Evolutionary conservation across 192 early-diverging fungal species (phyloP).

Genomic region (Phlyctochytrium arcticum): DNA sequence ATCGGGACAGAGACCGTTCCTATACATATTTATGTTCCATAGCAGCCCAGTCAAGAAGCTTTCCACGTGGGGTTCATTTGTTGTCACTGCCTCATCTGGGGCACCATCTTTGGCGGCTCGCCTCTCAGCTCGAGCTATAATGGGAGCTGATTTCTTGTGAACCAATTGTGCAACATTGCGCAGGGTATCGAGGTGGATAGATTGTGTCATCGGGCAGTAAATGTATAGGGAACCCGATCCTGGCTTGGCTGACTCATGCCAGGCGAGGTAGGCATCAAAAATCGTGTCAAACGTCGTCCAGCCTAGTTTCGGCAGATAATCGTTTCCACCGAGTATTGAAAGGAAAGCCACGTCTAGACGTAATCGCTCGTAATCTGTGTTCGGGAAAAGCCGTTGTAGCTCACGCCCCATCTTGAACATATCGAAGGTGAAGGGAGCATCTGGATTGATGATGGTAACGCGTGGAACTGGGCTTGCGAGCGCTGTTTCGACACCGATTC

Average conservation of each 20-base stretch:
- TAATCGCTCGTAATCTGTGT: not conserved
- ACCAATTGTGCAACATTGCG: not conserved
- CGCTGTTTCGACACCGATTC: not conserved
- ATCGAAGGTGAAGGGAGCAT: not conserved
- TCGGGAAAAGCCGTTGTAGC: not conserved
- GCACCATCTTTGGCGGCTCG: not conserved
- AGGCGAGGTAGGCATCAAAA: not conserved
- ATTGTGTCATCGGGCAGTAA: not conserved
- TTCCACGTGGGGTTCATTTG: not conserved
- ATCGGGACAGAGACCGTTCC: constrained; percentile 1
- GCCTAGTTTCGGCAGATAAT: not conserved
- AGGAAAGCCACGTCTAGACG: constrained; percentile 6
- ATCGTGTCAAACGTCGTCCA: not conserved
- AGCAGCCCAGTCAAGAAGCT: not conserved
- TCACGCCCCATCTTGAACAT: not conserved
- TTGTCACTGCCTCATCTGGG: not conserved
- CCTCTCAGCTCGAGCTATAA: not conserved
- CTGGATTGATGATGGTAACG: not conserved
- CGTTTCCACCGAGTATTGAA: constrained; percentile 3
- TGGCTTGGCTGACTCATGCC: not conserved
- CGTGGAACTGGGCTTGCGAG: not conserved
- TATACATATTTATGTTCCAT: constrained; percentile 9
- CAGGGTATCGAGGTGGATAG: not conserved
- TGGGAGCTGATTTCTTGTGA: too few species aligned
- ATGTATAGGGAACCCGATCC: not conserved